Conservation (phyloP, 2,329 filamentous ascomycete genomes). For the Cercospora beticola region DNA sequence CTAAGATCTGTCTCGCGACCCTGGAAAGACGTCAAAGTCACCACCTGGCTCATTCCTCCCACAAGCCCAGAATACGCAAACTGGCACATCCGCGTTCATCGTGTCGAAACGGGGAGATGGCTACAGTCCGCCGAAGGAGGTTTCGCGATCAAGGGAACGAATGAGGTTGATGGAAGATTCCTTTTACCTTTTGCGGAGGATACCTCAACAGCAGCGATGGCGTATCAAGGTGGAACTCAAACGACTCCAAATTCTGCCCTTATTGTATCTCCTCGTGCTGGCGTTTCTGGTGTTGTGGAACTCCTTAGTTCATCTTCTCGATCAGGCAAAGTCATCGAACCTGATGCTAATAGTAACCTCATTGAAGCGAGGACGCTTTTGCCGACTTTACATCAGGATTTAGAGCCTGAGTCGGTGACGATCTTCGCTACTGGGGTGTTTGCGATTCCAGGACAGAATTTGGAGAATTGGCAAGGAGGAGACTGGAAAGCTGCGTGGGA, state of each 20-base stretch:
- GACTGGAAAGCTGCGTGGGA: slow-evolving; percentile 55
- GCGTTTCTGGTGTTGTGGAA: slow-evolving; percentile 54
- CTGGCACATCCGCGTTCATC: slow-evolving; percentile 69
- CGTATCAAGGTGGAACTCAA: background rate
- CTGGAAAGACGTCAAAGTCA: slow-evolving; percentile 65
- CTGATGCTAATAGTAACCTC: slow-evolving; percentile 77
- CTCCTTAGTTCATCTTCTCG: slow-evolving; percentile 40
- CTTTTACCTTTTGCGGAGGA: slow-evolving; percentile 37
- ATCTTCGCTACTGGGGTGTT: slow-evolving; percentile 74
- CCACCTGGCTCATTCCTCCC: slow-evolving; percentile 65
- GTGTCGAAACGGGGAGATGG: slow-evolving; percentile 58
- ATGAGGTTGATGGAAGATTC: slow-evolving; percentile 59
- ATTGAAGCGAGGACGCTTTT: slow-evolving; percentile 70
- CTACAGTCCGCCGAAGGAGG: slow-evolving; percentile 72
- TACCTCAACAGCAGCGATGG: slow-evolving; percentile 14
- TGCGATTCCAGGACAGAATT: slow-evolving; percentile 59
- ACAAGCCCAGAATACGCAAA: slow-evolving; percentile 55
- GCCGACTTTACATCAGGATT: slow-evolving; percentile 64
- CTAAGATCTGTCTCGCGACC: slow-evolving; percentile 70
- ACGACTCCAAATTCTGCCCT: slow-evolving; percentile 26
- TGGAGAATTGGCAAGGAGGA: slow-evolving; percentile 51
- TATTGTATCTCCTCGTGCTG: slow-evolving; percentile 50
- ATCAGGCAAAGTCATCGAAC: slow-evolving; percentile 66
- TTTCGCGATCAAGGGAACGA: slow-evolving; percentile 66
- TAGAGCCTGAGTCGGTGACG: slow-evolving; percentile 57